These are phyloP conservation scores for Dactylis glomerata DNA, from an alignment of 176 grass and related monocot genomes.

Conservation along the genomic window DNA sequence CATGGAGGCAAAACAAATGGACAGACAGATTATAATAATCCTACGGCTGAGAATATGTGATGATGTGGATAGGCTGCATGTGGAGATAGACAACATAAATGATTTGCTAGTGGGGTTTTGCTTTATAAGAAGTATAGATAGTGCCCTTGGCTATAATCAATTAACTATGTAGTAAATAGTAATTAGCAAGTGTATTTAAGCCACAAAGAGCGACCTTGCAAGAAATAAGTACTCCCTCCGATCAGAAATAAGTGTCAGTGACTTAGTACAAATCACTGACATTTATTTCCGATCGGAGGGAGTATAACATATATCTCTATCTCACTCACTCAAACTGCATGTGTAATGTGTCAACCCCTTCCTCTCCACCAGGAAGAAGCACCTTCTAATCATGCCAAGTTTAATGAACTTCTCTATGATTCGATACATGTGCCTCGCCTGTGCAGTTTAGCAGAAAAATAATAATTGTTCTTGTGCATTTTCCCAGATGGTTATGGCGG, in stretches of 20 bases:
- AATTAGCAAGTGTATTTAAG: not conserved
- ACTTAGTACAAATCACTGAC: no score
- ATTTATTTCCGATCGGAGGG: no score
- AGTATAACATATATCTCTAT: not conserved
- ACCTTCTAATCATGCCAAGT: not conserved
- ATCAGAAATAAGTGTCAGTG: no score
- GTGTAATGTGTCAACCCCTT: not conserved
- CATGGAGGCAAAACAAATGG: no score
- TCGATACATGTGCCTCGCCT: not conserved
- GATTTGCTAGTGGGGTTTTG: no score
- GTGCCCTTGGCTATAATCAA: not conserved
- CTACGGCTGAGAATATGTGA: no score
- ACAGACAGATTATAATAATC: no score
- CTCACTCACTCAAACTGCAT: not conserved
- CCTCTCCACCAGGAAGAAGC: not conserved
- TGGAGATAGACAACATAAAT: no score
- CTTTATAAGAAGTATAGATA: no score
- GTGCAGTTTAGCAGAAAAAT: conserved; percentile 5
- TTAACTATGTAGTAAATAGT: not conserved
- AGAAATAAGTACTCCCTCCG: no score
- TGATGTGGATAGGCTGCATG: no score
- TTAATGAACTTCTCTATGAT: not conserved
- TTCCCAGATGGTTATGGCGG: conserved; percentile 97
- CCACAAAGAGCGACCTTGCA: not conserved
- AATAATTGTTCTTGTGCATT: conserved; percentile 15